A percentile compares a stretch with the other conserved stretches of the same genome.
phyloP scores from a whole-genome alignment of 768 basidiomycete species.

The Tylopilus sp. region DNA sequence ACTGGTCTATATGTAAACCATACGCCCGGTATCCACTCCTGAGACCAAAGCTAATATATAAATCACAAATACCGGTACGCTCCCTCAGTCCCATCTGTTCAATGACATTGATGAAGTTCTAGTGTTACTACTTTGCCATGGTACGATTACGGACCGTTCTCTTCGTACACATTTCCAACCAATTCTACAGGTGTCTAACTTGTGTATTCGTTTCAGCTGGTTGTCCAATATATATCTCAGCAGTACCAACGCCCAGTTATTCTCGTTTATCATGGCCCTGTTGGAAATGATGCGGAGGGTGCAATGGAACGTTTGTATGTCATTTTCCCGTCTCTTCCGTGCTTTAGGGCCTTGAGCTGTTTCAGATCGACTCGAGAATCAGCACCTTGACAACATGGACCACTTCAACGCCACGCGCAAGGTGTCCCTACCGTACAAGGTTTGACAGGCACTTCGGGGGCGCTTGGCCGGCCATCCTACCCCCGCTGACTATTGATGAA shows the following conservation, averaged over 20 bases:
- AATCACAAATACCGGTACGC: slow-evolving; percentile 55
- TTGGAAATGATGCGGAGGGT: slow-evolving; percentile 78
- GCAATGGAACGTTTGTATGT: slow-evolving; percentile 91
- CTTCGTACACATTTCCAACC: not conserved
- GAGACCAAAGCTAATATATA: slow-evolving; percentile 75
- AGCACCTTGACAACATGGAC: slow-evolving; percentile 86
- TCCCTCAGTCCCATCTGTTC: not conserved
- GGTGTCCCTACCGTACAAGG: slow-evolving; percentile 74
- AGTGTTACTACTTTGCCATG: slow-evolving; percentile 80
- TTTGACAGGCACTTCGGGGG: slow-evolving; percentile 40
- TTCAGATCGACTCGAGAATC: slow-evolving; percentile 81
- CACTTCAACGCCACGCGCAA: slow-evolving; percentile 80
- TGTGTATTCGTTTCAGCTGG: slow-evolving; percentile 82
- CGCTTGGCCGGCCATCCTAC: not conserved
- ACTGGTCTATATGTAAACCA: slow-evolving; percentile 80
- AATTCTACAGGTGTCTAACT: slow-evolving; percentile 58
- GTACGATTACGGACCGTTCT: slow-evolving; percentile 36
- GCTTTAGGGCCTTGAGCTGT: not conserved
- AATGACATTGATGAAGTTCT: not conserved
- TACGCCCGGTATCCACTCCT: slow-evolving; percentile 57
- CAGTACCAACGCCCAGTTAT: slow-evolving; percentile 47
- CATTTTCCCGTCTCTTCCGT: slow-evolving; percentile 2
- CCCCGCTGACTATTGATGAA: not conserved
- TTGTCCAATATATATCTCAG: slow-evolving; percentile 63
- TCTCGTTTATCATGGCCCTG: slow-evolving; percentile 64